Evolutionary conservation across 2,329 filamentous ascomycete species (phyloP).

Genomic region (Phoma sp.): DNA sequence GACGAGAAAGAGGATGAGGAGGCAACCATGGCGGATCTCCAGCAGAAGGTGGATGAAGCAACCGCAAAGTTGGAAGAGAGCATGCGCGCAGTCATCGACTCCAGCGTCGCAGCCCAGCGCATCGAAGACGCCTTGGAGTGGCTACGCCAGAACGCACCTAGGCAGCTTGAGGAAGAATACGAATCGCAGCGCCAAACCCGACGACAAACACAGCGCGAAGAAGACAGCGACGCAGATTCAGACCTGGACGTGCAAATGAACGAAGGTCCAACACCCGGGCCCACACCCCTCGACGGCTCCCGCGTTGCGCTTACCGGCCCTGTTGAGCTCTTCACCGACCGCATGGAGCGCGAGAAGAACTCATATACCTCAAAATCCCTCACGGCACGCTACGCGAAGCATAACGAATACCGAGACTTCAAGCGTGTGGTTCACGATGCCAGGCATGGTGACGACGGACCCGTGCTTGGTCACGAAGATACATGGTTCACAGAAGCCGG

Average conservation of each 20-base stretch:
- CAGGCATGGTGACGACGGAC: constrained; percentile 61
- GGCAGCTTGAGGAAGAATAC: constrained; percentile 37
- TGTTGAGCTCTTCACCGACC: constrained; percentile 47
- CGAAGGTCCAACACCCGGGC: constrained; percentile 47
- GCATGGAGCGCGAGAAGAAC: constrained; percentile 52
- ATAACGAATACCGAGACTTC: constrained; percentile 69
- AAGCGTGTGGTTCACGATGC: constrained; percentile 69
- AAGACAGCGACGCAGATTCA: constrained; percentile 38
- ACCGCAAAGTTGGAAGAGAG: constrained; percentile 65
- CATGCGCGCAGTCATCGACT: constrained; percentile 66
- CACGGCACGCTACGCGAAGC: constrained; percentile 60
- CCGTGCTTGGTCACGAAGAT: constrained; percentile 62
- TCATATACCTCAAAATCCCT: constrained; percentile 52
- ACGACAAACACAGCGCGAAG: constrained; percentile 19
- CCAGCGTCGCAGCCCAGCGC: constrained; percentile 55
- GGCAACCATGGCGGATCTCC: constrained; percentile 48
- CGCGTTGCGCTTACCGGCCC: constrained; percentile 44
- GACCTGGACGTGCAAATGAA: constrained; percentile 48
- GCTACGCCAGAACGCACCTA: constrained; percentile 49
- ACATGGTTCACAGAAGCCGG: constrained; percentile 69
- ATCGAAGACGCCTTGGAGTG: constrained; percentile 55
- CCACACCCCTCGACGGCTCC: constrained; percentile 46
- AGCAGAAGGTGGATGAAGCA: constrained; percentile 57
- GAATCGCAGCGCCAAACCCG: constrained; percentile 45
- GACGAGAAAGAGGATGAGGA: constrained; percentile 51